Base-by-base conservation (phyloP, 371 early-diverging fungal species). In the Pancytospora epiphaga region DNA sequence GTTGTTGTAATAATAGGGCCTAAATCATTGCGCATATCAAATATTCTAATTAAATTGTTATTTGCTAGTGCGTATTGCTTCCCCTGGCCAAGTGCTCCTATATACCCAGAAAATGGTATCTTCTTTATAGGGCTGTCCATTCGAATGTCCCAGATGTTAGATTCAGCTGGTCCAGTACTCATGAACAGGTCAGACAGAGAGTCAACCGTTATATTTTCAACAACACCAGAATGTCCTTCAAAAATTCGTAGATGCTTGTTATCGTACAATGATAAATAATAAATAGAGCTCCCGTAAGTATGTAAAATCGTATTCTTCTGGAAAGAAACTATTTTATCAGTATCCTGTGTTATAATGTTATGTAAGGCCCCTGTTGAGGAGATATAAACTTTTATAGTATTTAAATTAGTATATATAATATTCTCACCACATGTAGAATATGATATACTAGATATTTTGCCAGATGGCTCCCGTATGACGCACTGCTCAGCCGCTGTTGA, bases 61-160 rank as follows among this genome's bases (percentile, higher is more conserved):
- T 73, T 50, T 4, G 62, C 49, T 27, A 70, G 22, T 30, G 62
- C 40, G 60, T 73, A 73, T 30, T 69, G 49, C 27, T 62, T 25
- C 9, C 34, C 40, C 1, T 9, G 15, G 0, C 50, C 36, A n/a
- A 73, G 34, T 27, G 30, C 22, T 1, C 70, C 70, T 32, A 69
- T 39, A 19, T 40, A 25, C 12, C 47, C 57, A 19, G 29, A 9
- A 32, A n/a, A 29, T 12, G 12, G 33, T 2, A 73, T 61, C n/a
- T 18, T 58, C 18, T 70, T 61, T 22, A 50, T 30, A 2, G 74
- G 74, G 32, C 54, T 65, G n/a, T 62, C 43, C 49, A 37, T 56
- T 40, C 74, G 57, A 19, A 69, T 69, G 32, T 73, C 74, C 74
- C 74, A 73, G 12, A 62, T 30, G 40, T 25, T 36, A 4, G 49